Evolutionary conservation across 2,329 filamentous ascomycete species (phyloP), one percentile per base, ranked within the genome.

Genomic region (Ophiostoma quercus): DNA sequence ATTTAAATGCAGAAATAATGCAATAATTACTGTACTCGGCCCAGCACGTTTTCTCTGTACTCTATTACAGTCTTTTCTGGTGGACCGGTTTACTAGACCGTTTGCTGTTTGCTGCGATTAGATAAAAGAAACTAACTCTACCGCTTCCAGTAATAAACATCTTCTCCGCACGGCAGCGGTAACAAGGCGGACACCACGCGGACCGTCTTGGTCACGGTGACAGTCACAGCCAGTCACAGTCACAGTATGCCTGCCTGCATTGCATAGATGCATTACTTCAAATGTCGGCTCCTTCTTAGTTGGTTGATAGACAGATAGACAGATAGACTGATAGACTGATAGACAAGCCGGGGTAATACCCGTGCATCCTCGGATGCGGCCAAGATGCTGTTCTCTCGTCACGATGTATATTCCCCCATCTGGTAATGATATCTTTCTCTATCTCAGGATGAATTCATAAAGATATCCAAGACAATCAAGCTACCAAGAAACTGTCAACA

Each of bases 71-170:
- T 34, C 32, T 6, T 34, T 3, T 34, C 3, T 34, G 25, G 25
- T 29, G 25, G 25, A 29, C 25, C 25, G 25, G n/a, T n/a, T n/a
- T n/a, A n/a, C n/a, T 34, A 6, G 32, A 3, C 6, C 32, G 6
- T 34, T 3, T 3, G 32, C 32, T 3, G 32, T 34, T 34, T 34
- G 34, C 8, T 34, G n/a, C 12, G 51, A 57, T 57, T 57, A 57
- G 51, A 57, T 57, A 62, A 34, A 62, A 34, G 8, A 9, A 62
- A 32, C 29, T 0, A 25, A 62, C 0, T 14, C 22, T 9, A 62
- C 57, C 29, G 57, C 57, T 32, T 62, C 29, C 57, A 19, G 25
- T 62, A 60, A 60, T 25, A 60, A 60, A 60, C 54, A 60, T 60
- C 54, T 60, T 25, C 54, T 60, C 54, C 8, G 54, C 57, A 32